phyloP scores from a whole-genome alignment of 305 asterid genomes.

The Fraxinus xanthoxyloides region DNA sequence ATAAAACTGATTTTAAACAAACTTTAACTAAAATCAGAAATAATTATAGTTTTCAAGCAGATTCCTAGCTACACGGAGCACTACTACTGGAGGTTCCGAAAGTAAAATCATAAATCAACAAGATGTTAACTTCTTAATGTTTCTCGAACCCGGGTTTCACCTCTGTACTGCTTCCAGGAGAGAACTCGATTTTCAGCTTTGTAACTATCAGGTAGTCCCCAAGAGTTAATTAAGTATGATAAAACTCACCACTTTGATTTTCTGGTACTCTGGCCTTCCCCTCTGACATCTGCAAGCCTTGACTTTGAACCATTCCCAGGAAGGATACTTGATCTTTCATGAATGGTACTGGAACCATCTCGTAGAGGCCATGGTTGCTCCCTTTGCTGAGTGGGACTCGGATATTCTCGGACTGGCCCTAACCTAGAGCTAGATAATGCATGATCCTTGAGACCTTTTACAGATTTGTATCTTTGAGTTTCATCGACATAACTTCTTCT shows the following conservation, averaged over 20 bases:
- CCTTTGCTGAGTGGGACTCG: slow-evolving; percentile 43
- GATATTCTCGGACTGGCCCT: slow-evolving; percentile 35
- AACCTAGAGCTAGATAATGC: slow-evolving; percentile 41
- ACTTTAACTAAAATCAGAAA: slow-evolving; percentile 11
- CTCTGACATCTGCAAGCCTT: slow-evolving; percentile 42
- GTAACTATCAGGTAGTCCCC: neutral
- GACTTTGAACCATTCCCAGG: slow-evolving; percentile 47
- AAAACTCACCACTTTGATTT: slow-evolving; percentile 57
- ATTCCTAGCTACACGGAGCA: neutral
- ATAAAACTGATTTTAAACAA: neutral
- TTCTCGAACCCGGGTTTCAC: neutral
- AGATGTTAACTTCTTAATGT: slow-evolving; percentile 35
- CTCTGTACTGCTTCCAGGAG: slow-evolving; percentile 5
- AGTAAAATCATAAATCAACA: slow-evolving; percentile 25
- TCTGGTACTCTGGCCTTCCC: slow-evolving; percentile 45
- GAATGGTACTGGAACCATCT: slow-evolving; percentile 32
- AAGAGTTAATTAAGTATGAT: neutral
- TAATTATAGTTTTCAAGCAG: neutral
- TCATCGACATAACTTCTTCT: slow-evolving; percentile 49
- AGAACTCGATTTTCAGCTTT: neutral
- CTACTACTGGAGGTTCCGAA: neutral
- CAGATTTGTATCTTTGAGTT: slow-evolving; percentile 45
- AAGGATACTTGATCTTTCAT: slow-evolving; percentile 31
- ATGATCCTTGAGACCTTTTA: slow-evolving; percentile 50
- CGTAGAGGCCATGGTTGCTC: slow-evolving; percentile 47